Evolutionary conservation across 192 early-diverging fungal genomes (phyloP).

Genomic region (Coemansia sp.): DNA sequence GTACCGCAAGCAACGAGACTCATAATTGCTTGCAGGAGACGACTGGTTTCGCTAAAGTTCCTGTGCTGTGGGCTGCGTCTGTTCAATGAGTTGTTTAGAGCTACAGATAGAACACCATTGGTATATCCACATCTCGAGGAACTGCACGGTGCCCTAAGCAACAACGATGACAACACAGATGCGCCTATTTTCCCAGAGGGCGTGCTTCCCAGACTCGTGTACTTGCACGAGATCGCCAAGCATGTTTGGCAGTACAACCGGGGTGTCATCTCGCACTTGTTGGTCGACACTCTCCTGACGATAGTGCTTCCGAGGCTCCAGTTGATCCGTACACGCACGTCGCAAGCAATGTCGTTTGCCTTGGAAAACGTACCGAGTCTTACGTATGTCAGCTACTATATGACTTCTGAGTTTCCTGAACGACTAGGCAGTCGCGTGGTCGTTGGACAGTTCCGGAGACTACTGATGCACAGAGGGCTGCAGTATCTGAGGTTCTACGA

Average conservation of each 20-base stretch:
- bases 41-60: constrained; percentile 7
- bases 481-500: constrained; percentile 16
- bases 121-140: constrained; percentile 11
- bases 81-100: neutral
- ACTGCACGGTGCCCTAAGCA: constrained; percentile 20
- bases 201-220: constrained; percentile 18
- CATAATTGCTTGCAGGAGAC: neutral
- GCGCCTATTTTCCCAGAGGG: neutral
- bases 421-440: neutral
- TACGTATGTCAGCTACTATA: constrained; percentile 14
- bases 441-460: constrained; percentile 3
- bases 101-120: neutral
- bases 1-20: neutral
- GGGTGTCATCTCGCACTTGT: constrained; percentile 20
- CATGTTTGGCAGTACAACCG: constrained; percentile 14
- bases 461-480: constrained; percentile 8
- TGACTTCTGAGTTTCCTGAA: neutral
- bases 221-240: constrained; percentile 9
- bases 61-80: constrained; percentile 2
- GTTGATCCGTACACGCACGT: neutral
- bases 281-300: constrained; percentile 12
- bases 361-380: constrained; percentile 7
- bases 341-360: constrained; percentile 4
- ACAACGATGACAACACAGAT: neutral
- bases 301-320: constrained; percentile 10